phyloP scores from a whole-genome alignment of 768 basidiomycete genomes.

The Collybiopsis luxurians region DNA sequence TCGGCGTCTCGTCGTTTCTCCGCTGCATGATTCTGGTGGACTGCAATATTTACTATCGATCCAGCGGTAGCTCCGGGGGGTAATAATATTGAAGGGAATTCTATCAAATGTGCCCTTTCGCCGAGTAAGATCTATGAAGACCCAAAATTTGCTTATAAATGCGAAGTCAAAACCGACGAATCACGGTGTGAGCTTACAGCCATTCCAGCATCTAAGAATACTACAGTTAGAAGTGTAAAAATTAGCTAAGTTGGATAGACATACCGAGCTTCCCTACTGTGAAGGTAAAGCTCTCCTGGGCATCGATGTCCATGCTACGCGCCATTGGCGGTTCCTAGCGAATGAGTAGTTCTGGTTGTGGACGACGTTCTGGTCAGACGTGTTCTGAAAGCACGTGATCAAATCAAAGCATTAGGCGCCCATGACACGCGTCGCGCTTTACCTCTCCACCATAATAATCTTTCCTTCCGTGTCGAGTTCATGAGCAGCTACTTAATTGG shows the following conservation, averaged over 20 bases:
- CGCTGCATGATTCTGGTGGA: conserved; percentile 81
- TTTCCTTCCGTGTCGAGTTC: no score
- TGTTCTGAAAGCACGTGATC: no score
- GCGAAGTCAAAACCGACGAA: not conserved
- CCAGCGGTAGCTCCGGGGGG: conserved; percentile 92
- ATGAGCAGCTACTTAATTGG: no score
- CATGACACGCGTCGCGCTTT: no score
- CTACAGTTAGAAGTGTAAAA: conserved; percentile 9
- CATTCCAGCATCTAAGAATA: conserved; percentile 80
- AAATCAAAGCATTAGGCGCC: no score
- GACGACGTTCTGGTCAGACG: no score
- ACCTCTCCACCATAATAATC: no score
- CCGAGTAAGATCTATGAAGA: conserved; percentile 77
- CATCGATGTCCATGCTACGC: not conserved
- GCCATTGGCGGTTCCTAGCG: no score
- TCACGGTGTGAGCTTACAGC: conserved; percentile 51
- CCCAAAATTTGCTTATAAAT: not conserved
- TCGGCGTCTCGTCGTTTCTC: conserved; percentile 79
- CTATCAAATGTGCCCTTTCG: conserved; percentile 92
- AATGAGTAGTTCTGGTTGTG: no score
- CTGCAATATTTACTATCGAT: conserved; percentile 96
- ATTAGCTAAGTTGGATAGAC: conserved; percentile 20
- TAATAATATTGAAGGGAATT: conserved; percentile 93
- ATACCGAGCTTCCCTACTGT: conserved; percentile 94
- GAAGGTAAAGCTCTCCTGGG: conserved; percentile 74